Evolutionary conservation across 1,284 basidiomycete genomes (phyloP).

Genomic region (Cryptococcus hybrid): DNA sequence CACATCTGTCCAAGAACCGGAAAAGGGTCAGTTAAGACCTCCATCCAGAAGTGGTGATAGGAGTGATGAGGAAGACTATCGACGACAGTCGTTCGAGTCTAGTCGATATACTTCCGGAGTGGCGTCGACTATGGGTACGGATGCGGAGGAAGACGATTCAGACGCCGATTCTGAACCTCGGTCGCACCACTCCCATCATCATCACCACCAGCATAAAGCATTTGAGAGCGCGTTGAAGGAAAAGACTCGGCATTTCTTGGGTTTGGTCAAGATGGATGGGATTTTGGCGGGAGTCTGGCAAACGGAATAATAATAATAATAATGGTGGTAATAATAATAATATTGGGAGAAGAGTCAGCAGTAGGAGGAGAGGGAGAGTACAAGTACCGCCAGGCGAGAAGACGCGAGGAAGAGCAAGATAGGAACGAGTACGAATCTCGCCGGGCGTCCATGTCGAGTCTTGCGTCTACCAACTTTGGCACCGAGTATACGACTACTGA

Average conservation of each 20-base stretch:
- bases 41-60: background rate
- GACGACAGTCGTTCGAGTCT: conserved; percentile 37
- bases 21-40: no score
- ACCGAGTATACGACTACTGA: conserved; percentile 2
- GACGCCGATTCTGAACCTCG: conserved; percentile 10
- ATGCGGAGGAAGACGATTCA: conserved; percentile 21
- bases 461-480: conserved; percentile 8
- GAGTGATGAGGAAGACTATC: conserved; percentile 15
- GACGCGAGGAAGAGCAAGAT: conserved; percentile 3
- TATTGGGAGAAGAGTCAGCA: background rate
- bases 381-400: background rate
- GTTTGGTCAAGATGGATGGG: conserved; percentile 35
- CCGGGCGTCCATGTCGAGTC: conserved; percentile 25
- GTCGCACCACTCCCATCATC: background rate
- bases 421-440: conserved; percentile 10
- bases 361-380: background rate
- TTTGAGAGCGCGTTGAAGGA: conserved; percentile 36
- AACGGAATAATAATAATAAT: no score
- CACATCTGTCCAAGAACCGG: background rate
- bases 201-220: conserved; percentile 1
- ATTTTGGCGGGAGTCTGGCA: conserved; percentile 25
- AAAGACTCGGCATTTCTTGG: conserved; percentile 37
- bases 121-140: conserved; percentile 19
- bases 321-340: background rate
- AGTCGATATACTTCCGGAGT: conserved; percentile 28